Conservation (phyloP, 371 early-diverging fungal genomes). For the Apophysomyces trapeziformis region DNA sequence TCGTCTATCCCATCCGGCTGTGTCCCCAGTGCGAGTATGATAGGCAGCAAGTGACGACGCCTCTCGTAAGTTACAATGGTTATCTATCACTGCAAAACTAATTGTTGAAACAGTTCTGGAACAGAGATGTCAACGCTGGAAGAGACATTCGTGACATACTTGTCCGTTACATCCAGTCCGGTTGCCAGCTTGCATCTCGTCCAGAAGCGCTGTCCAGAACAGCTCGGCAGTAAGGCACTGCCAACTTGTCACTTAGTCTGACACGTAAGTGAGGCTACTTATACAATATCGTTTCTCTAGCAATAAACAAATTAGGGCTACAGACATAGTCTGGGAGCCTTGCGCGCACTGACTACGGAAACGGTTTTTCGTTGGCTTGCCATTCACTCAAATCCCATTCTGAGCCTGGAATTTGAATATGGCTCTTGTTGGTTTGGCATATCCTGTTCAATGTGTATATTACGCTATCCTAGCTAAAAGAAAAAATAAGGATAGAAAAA, state of each 20-base stretch:
- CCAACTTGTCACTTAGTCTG: not conserved
- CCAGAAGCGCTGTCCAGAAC: conserved; percentile 1
- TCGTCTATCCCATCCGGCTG: conserved; percentile 1
- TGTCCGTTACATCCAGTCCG: not conserved
- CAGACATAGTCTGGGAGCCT: not conserved
- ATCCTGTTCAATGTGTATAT: too few species aligned
- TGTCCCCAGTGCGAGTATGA: conserved; percentile 3
- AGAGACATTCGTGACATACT: not conserved
- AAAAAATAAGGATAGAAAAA: too few species aligned
- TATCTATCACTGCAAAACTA: not conserved
- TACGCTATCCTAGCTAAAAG: too few species aligned
- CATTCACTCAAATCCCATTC: too few species aligned
- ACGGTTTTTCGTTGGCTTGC: too few species aligned
- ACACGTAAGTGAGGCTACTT: not conserved
- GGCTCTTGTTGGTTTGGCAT: too few species aligned
- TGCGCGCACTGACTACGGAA: too few species aligned
- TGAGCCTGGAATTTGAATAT: too few species aligned
- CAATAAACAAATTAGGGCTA: too few species aligned
- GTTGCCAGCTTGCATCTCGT: not conserved
- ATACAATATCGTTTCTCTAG: not conserved
- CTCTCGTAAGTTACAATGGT: not conserved
- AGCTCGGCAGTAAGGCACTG: conserved; percentile 1
- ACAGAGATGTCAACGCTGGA: not conserved
- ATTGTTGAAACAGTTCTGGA: not conserved
- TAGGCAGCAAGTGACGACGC: not conserved